These are phyloP conservation scores for Fomitopsis pulvina DNA, from an alignment of 768 basidiomycete genomes.

Conservation along the genomic window DNA sequence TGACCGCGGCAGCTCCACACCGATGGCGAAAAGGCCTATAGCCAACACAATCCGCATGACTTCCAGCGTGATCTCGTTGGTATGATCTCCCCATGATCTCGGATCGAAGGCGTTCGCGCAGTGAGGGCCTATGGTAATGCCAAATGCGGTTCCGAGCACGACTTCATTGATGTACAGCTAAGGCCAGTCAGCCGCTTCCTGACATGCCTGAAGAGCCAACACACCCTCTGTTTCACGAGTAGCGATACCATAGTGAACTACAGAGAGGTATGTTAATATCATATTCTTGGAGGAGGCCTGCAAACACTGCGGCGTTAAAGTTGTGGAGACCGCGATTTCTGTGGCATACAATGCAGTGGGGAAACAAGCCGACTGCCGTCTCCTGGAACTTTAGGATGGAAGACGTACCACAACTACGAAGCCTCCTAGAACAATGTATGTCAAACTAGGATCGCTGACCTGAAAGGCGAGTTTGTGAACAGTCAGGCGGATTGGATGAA, in stretches of 20 bases:
- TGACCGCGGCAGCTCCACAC: constrained; percentile 82
- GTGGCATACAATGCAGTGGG: too few relatives aligned
- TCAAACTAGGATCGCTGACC: constrained; percentile 46
- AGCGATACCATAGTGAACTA: constrained; percentile 87
- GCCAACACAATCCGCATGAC: constrained; percentile 86
- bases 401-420: constrained; percentile 40
- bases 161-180: constrained; percentile 91
- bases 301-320: too few relatives aligned
- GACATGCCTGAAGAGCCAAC: constrained; percentile 6
- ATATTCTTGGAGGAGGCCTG: too few relatives aligned
- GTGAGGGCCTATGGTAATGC: constrained; percentile 65
- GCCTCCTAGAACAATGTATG: constrained; percentile 59
- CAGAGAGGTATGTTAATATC: too few relatives aligned
- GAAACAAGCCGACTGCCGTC: too few relatives aligned
- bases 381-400: too few relatives aligned
- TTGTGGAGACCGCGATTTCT: too few relatives aligned
- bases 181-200: background rate
- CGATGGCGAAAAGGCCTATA: constrained; percentile 89
- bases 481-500: constrained; percentile 6
- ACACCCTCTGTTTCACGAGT: constrained; percentile 76
- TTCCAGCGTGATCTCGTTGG: constrained; percentile 71
- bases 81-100: constrained; percentile 52
- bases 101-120: constrained; percentile 70
- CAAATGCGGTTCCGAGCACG: constrained; percentile 76
- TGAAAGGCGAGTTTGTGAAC: constrained; percentile 28